Evolutionary conservation across 176 grass and related monocot genomes (phyloP).

Genomic region (Triticum urartu): DNA sequence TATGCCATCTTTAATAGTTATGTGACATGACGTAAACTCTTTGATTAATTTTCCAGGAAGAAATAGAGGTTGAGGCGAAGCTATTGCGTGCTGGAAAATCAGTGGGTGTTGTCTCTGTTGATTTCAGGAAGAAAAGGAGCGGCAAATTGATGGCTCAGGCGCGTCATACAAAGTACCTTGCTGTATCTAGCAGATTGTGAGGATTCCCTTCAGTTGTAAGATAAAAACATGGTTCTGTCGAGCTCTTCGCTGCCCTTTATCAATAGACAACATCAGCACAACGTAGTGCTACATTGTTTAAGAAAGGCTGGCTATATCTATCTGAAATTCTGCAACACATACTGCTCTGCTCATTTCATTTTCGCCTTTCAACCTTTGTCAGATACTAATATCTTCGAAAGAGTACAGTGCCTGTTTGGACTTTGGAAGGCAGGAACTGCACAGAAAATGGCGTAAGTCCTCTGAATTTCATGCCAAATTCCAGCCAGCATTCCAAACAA

Average conservation of each 20-base stretch:
- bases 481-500: not conserved
- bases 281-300: not conserved
- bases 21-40: not conserved
- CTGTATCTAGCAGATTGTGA: slow-evolving; percentile 81
- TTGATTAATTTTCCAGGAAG: slow-evolving; percentile 61
- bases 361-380: not conserved
- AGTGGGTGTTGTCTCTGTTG: slow-evolving; percentile 54
- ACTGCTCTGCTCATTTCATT: not conserved
- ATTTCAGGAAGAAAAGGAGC: slow-evolving; percentile 78
- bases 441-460: not conserved
- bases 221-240: not conserved
- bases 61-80: slow-evolving; percentile 86
- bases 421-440: not conserved
- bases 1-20: not conserved
- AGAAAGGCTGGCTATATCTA: not conserved
- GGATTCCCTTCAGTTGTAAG: not conserved
- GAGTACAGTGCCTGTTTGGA: not conserved
- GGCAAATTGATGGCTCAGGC: slow-evolving; percentile 86
- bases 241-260: not conserved
- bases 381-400: not conserved
- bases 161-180: slow-evolving; percentile 83
- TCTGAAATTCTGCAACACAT: not conserved
- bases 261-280: not conserved
- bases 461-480: not conserved
- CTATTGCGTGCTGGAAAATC: slow-evolving; percentile 69